Evolutionary conservation across 768 basidiomycete genomes (phyloP).

Genomic region (Baorangia bicolor): DNA sequence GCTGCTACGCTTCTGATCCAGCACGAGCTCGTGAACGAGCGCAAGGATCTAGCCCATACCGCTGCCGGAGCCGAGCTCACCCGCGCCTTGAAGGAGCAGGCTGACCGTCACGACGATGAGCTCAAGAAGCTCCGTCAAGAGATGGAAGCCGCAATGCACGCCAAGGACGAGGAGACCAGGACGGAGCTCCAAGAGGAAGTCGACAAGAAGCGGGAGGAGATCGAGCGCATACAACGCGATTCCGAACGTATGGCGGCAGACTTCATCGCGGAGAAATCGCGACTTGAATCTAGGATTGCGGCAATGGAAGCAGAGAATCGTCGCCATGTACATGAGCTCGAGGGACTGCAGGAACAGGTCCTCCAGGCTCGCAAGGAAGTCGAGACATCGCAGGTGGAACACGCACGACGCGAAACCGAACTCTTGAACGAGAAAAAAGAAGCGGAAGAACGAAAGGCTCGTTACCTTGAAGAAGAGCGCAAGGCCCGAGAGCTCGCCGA

Average conservation of each 20-base stretch:
- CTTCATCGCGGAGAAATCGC: slow-evolving; percentile 38
- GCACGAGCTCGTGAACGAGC: slow-evolving; percentile 51
- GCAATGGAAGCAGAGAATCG: slow-evolving; percentile 29
- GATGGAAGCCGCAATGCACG: slow-evolving; percentile 43
- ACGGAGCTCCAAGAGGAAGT: slow-evolving; percentile 46
- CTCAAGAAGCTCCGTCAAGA: slow-evolving; percentile 45
- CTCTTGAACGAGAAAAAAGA: slow-evolving; percentile 25
- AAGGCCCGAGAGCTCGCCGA: slow-evolving; percentile 27
- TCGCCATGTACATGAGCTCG: slow-evolving; percentile 16
- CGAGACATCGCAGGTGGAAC: slow-evolving; percentile 28
- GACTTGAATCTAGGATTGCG: slow-evolving; percentile 30
- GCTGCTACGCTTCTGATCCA: slow-evolving; percentile 53
- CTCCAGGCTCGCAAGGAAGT: slow-evolving; percentile 26
- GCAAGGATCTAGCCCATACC: slow-evolving; percentile 49
- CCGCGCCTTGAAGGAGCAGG: slow-evolving; percentile 48
- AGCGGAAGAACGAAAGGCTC: slow-evolving; percentile 31
- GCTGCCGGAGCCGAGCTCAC: slow-evolving; percentile 53
- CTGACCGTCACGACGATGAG: slow-evolving; percentile 47
- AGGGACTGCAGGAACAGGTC: slow-evolving; percentile 31
- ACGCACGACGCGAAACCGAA: slow-evolving; percentile 28
- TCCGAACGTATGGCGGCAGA: slow-evolving; percentile 40
- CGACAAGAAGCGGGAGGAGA: slow-evolving; percentile 43
- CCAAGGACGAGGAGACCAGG: slow-evolving; percentile 47
- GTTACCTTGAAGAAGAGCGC: slow-evolving; percentile 33
- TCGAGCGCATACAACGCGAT: slow-evolving; percentile 41